Evolutionary conservation across 257 asterid species (phyloP), one percentile per base, ranked within the genome.

Genomic region (Lycium ferocissimum): DNA sequence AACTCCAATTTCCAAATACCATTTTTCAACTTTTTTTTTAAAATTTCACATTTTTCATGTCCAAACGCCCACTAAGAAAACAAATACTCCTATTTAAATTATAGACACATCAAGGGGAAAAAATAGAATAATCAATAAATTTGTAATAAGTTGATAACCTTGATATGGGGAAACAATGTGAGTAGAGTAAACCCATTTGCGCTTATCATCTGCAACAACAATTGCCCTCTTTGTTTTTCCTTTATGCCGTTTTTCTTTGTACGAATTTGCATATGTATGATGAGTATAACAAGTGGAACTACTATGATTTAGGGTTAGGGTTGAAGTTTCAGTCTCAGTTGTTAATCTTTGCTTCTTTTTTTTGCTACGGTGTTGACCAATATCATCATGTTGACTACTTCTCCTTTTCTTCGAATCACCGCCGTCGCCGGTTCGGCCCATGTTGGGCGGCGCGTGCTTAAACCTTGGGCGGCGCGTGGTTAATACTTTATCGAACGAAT

Each of bases 161-260:
- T 51, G 89, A 84, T 69, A 88, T 70, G 88, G 65, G 80, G 97
- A 95, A 85, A 86, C 61, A 87, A 90, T 87, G 26, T 83, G 90
- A 83, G 89, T 59, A 62, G 99, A 90, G 83, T 89, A 88, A 67
- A 89, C 89, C 99, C 99, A 94, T 80, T 84, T 83, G 86, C 98
- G 98, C 59, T 54, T 86, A 86, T 83, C 84, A 72, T 37, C 82
- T 75, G 83, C 22, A 82, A 26, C 33, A 26, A 26, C 33, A 26
- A 63, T 61, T 4, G 83, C 84, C 57, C 58, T 69, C 69, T 85
- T 88, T 78, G 82, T 54, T 85, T 72, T 85, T 82, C 75, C 65
- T 62, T 47, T 72, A 26, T 4, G 83, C 83, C 65, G 62, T 38
- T 85, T 84, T 79, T 62, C 56, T 26, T 18, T 35, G 20, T 47